These are phyloP conservation scores for Kwoniella botswanensis DNA, from an alignment of 768 basidiomycete species.

Conservation along the genomic window DNA sequence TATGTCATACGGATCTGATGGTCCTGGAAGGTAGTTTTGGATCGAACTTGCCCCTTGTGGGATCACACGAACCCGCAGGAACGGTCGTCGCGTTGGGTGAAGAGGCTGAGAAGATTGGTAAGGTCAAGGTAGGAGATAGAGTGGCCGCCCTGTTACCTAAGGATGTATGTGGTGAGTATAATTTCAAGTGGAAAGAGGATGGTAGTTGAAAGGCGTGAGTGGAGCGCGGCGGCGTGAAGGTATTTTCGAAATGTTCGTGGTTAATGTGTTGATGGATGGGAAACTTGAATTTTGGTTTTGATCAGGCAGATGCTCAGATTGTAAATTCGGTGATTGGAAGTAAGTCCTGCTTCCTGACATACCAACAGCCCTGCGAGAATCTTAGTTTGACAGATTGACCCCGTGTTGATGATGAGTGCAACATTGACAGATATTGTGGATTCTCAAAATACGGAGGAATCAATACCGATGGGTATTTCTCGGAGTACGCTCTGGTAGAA, in stretches of 20 bases:
- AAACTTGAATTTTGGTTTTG: not conserved
- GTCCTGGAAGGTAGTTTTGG: slow-evolving; percentile 17
- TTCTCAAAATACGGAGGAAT: slow-evolving; percentile 26
- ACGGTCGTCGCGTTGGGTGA: slow-evolving; percentile 23
- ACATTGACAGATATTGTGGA: slow-evolving; percentile 12
- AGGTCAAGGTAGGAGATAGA: slow-evolving; percentile 17
- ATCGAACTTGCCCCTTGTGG: slow-evolving; percentile 20
- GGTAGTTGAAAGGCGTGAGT: not conserved
- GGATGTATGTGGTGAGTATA: slow-evolving; percentile 23
- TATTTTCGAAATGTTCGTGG: not conserved
- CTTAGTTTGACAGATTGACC: too few relatives aligned
- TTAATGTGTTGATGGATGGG: too few relatives aligned
- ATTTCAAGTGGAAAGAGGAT: not conserved
- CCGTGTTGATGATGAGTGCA: too few relatives aligned
- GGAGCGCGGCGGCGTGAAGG: not conserved
- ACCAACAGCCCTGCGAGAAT: too few relatives aligned
- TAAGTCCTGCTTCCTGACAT: not conserved
- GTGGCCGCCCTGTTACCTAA: slow-evolving; percentile 15
- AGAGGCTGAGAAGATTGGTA: slow-evolving; percentile 9
- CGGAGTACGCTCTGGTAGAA: slow-evolving; percentile 27
- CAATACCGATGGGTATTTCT: slow-evolving; percentile 25
- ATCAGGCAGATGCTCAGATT: slow-evolving; percentile 24
- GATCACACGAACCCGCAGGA: slow-evolving; percentile 38
- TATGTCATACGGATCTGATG: slow-evolving; percentile 36
- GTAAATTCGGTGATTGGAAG: slow-evolving; percentile 22